phyloP scores from a whole-genome alignment of 2,329 filamentous ascomycete species.

The Leptodontidium sp. region DNA sequence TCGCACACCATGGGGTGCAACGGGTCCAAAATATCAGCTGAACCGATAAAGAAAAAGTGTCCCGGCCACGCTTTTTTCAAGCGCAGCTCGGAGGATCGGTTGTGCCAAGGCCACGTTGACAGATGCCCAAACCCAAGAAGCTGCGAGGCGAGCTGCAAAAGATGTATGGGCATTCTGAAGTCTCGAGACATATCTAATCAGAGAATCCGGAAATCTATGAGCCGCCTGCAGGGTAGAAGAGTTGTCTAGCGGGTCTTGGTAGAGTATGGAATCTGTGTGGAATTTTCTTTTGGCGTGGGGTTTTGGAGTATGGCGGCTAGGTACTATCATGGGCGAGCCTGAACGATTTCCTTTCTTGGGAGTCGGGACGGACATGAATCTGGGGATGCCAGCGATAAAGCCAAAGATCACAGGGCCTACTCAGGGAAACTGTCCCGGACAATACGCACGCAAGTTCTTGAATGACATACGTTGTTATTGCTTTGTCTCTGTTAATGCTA shows the following conservation, averaged over 20 bases:
- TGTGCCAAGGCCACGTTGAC: slow-evolving; percentile 9
- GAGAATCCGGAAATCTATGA: slow-evolving; percentile 11
- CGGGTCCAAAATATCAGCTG: slow-evolving; percentile 4
- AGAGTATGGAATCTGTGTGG: background rate
- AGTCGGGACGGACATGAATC: too few species aligned
- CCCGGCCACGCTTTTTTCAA: background rate
- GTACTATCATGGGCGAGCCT: too few species aligned
- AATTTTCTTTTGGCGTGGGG: background rate
- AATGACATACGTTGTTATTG: too few species aligned
- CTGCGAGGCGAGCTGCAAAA: background rate
- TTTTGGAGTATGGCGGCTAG: too few species aligned
- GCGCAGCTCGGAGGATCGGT: background rate
- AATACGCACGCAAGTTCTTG: too few species aligned
- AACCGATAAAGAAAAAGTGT: background rate
- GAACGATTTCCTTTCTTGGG: too few species aligned
- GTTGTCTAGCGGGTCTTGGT: background rate
- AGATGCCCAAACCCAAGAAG: background rate
- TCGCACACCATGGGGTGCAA: slow-evolving; percentile 3
- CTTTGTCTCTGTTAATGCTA: too few species aligned
- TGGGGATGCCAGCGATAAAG: too few species aligned
- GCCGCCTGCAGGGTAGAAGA: background rate
- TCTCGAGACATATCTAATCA: background rate
- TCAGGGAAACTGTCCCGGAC: too few species aligned
- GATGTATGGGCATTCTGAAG: background rate
- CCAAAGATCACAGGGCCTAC: too few species aligned